Evolutionary conservation across 2,329 filamentous ascomycete genomes (phyloP).

Genomic region (Clarireedia hainanense): DNA sequence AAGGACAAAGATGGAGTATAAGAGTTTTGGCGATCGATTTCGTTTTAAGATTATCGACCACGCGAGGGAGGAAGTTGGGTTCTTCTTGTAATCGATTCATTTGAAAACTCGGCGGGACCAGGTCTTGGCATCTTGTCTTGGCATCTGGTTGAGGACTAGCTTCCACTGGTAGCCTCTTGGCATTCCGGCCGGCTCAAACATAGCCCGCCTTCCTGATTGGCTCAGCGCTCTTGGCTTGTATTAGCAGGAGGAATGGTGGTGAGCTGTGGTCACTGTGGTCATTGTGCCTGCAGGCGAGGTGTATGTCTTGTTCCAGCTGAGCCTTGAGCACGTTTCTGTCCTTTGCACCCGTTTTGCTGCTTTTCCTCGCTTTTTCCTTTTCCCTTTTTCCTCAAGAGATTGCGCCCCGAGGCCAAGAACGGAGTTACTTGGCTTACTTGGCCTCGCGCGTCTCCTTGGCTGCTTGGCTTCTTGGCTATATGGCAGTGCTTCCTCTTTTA

Average conservation of each 20-base stretch:
- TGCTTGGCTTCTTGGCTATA: not conserved
- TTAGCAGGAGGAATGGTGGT: not conserved
- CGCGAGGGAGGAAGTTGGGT: constrained; percentile 3
- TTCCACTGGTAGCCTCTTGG: constrained; percentile 5
- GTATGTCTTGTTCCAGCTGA: no score
- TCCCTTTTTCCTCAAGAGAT: not conserved
- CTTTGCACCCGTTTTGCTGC: not conserved
- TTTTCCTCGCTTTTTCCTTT: not conserved
- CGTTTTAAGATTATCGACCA: not conserved
- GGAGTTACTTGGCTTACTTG: constrained; percentile 9
- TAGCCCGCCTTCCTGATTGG: not conserved
- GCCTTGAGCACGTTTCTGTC: not conserved
- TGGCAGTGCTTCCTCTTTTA: constrained; percentile 1
- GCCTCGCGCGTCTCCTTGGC: not conserved
- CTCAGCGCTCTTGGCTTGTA: not conserved
- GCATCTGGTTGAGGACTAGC: not conserved
- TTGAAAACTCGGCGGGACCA: not conserved
- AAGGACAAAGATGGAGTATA: not conserved
- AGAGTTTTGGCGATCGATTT: not conserved
- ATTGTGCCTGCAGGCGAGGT: no score
- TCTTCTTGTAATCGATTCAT: constrained; percentile 5
- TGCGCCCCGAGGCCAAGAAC: constrained; percentile 10
- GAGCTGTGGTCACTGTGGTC: no score
- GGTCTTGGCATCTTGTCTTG: not conserved
- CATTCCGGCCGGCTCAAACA: constrained; percentile 3